Conservation (phyloP, 306 rosid species). For the Adenanthera pavonina region DNA sequence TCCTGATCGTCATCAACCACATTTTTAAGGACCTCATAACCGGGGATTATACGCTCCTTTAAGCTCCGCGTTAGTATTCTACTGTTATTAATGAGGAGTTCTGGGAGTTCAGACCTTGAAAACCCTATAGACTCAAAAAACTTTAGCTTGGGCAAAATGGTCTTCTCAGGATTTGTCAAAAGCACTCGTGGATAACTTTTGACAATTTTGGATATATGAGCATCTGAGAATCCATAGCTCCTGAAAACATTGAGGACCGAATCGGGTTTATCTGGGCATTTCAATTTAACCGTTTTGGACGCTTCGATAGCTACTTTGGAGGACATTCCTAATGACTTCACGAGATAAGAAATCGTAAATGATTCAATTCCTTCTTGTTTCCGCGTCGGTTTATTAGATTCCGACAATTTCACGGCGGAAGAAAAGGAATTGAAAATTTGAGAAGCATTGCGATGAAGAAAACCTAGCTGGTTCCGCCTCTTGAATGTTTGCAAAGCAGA, state of each 20-base stretch:
- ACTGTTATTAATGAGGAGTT: background rate
- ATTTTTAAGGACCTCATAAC: constrained; percentile 34
- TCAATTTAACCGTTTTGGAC: too few relatives aligned
- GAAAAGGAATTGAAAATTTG: too few relatives aligned
- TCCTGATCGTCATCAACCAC: constrained; percentile 27
- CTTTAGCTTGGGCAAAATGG: background rate
- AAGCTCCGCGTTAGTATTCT: background rate
- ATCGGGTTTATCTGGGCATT: too few relatives aligned
- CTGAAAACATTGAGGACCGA: background rate
- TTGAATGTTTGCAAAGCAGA: too few relatives aligned
- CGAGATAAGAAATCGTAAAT: too few relatives aligned
- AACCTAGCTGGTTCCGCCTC: too few relatives aligned
- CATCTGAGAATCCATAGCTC: background rate
- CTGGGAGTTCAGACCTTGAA: background rate
- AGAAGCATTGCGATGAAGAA: too few relatives aligned
- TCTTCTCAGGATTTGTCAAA: background rate
- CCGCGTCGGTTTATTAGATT: too few relatives aligned
- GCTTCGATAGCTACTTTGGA: too few relatives aligned
- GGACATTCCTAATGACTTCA: too few relatives aligned
- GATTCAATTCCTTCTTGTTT: too few relatives aligned
- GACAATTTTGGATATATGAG: background rate
- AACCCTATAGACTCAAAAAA: background rate
- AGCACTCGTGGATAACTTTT: background rate
- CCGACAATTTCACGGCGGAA: too few relatives aligned
- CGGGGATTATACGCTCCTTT: constrained; percentile 31